Evolutionary conservation across 208 protist genomes (phyloP).

Genomic region (Leishmania arabica): DNA sequence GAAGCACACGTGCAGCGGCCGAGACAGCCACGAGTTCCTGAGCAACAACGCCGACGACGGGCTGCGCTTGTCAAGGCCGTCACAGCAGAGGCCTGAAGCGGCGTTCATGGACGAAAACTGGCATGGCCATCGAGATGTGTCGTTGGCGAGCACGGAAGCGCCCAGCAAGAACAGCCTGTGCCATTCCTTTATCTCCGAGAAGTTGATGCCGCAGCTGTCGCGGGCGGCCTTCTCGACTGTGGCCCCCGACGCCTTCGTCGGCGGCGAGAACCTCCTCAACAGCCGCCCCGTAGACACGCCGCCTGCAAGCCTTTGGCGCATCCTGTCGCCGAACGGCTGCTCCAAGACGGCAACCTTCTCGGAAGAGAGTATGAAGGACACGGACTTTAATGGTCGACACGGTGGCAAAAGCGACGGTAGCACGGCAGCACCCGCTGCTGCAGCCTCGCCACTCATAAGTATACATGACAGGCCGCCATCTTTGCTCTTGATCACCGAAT

Average conservation of each 20-base stretch:
- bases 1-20: neutral
- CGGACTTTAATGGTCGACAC: neutral
- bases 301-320: neutral
- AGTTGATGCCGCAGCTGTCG: neutral
- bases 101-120: neutral
- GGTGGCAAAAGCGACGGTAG: neutral
- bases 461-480: constrained; percentile 10
- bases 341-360: constrained; percentile 9
- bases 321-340: neutral
- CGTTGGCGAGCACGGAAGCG: constrained; percentile 10
- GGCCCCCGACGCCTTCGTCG: neutral
- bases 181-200: neutral
- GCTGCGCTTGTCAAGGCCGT: neutral
- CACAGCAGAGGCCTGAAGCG: no score
- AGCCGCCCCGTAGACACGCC: neutral
- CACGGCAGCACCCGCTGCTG: neutral
- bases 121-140: neutral
- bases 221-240: neutral
- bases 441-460: neutral
- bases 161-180: constrained; percentile 13
- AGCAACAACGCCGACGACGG: neutral
- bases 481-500: constrained; percentile 24
- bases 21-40: neutral
- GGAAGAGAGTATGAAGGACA: neutral
- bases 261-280: neutral